phyloP scores from a whole-genome alignment of 768 basidiomycete species.

The Coprinopsis cinerea region DNA sequence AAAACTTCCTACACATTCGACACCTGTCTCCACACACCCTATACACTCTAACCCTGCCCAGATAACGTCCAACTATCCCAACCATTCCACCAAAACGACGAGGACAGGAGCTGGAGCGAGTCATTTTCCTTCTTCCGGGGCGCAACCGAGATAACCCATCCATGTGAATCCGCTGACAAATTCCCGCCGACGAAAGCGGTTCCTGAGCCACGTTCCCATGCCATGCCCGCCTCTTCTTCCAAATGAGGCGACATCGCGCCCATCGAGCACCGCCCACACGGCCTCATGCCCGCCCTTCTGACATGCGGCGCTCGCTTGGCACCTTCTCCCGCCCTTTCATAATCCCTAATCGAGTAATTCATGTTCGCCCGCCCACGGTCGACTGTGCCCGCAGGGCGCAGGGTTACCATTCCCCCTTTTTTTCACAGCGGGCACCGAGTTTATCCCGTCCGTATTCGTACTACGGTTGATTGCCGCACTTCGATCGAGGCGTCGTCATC shows the following conservation, averaged over 20 bases:
- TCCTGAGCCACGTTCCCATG: slow-evolving; percentile 13
- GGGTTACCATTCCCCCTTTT: background rate
- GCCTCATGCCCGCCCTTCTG: no score
- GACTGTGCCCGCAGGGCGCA: background rate
- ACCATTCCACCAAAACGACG: background rate
- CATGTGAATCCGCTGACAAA: slow-evolving; percentile 18
- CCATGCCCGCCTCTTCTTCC: slow-evolving; percentile 9
- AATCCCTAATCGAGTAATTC: background rate
- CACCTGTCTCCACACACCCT: background rate
- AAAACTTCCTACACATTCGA: background rate
- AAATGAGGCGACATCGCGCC: background rate
- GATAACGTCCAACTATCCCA: background rate
- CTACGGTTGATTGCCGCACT: no score
- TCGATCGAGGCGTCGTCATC: background rate
- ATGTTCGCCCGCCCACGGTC: background rate
- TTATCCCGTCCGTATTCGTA: background rate
- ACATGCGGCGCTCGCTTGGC: background rate
- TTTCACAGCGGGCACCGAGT: background rate
- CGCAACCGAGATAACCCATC: slow-evolving; percentile 16
- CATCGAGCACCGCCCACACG: background rate
- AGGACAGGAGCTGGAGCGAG: slow-evolving; percentile 19
- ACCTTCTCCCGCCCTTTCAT: background rate
- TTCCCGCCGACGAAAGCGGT: slow-evolving; percentile 19
- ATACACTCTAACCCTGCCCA: background rate
- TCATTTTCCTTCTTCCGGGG: slow-evolving; percentile 19